Base-by-base conservation (phyloP, 345 rosid species). In the Bretschneidera sinensis region DNA sequence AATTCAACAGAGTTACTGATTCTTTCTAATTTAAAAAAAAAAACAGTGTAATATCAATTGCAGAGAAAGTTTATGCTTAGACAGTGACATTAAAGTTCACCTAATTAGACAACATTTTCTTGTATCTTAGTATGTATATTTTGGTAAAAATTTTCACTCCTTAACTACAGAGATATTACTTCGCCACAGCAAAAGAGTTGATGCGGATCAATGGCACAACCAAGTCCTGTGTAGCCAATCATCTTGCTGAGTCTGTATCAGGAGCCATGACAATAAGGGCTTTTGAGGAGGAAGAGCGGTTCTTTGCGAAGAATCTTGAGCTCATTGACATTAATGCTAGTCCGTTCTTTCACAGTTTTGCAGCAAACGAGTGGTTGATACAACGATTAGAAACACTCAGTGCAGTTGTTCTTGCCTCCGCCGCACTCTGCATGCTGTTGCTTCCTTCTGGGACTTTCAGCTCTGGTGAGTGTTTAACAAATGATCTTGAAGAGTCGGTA, bases 121-220 rank as follows among this genome's bases (percentile, higher is more conserved):
- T n/a, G n/a, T n/a, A n/a, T n/a, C n/a, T n/a, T n/a, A n/a, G n/a
- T n/a, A n/a, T n/a, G n/a, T n/a, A 31, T 9, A 31, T n/a, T n/a
- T n/a, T n/a, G n/a, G n/a, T n/a, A 31, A 31, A 31, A 7, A 39
- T 13, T 39, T 39, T 9, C 45, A 5, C 10, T 48, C 16, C 65
- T 35, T 51, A 28, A 52, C 43, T 51, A 15, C 86, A 90, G 97
- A 83, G 78, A 61, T 94, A 86, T 66, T 94, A 94, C 68, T 86
- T 85, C 61, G 73, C 92, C 24, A 43, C 91, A 33, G 96, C 92
- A 13, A 94, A 90, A 63, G 99, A 94, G 76, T 62, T 94, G 65
- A 94, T 90, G 97, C 71, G 96, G 61, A 74, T 88, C 51, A 86
- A 94, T 57, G 99, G 97, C 65, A 85, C 92, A 17, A 94, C 99